phyloP scores from a whole-genome alignment of 2,329 filamentous ascomycete species.

The Trichophyton benhamiae region DNA sequence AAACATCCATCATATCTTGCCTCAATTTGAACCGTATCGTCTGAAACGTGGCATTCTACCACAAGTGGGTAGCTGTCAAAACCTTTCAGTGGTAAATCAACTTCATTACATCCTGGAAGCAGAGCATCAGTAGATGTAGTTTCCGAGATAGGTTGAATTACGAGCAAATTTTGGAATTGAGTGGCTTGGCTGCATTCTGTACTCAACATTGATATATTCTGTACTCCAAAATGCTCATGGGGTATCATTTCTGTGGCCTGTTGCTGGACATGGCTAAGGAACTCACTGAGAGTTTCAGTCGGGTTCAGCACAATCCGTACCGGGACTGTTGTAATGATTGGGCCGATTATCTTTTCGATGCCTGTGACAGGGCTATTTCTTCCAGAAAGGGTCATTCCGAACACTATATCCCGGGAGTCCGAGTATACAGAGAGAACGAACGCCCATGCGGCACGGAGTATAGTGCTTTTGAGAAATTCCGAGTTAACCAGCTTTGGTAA shows the following conservation, averaged over 20 bases:
- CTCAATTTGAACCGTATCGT: slow-evolving; percentile 43
- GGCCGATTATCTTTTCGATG: slow-evolving; percentile 33
- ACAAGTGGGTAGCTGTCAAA: slow-evolving; percentile 35
- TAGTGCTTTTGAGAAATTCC: slow-evolving; percentile 19
- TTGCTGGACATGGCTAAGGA: slow-evolving; percentile 43
- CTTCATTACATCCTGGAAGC: not conserved
- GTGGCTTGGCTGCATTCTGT: slow-evolving; percentile 31
- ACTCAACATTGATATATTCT: slow-evolving; percentile 40
- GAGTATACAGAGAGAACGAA: slow-evolving; percentile 7
- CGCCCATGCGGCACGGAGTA: slow-evolving; percentile 9
- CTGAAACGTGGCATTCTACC: slow-evolving; percentile 48
- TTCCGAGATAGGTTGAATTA: slow-evolving; percentile 13
- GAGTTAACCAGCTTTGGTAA: slow-evolving; percentile 20
- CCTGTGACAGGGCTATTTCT: slow-evolving; percentile 28
- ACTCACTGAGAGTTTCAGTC: slow-evolving; percentile 31
- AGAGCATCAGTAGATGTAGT: not conserved
- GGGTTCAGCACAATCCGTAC: slow-evolving; percentile 27
- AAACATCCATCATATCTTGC: not conserved
- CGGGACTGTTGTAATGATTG: slow-evolving; percentile 35
- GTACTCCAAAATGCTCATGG: slow-evolving; percentile 46
- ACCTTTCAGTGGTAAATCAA: not conserved
- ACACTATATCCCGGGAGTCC: slow-evolving; percentile 28
- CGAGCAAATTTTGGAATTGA: slow-evolving; percentile 21
- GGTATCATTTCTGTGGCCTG: slow-evolving; percentile 41
- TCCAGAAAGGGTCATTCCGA: slow-evolving; percentile 34